Evolutionary conservation across 139 green algal species (phyloP).

Genomic region (Tetratostichococcus sp.): DNA sequence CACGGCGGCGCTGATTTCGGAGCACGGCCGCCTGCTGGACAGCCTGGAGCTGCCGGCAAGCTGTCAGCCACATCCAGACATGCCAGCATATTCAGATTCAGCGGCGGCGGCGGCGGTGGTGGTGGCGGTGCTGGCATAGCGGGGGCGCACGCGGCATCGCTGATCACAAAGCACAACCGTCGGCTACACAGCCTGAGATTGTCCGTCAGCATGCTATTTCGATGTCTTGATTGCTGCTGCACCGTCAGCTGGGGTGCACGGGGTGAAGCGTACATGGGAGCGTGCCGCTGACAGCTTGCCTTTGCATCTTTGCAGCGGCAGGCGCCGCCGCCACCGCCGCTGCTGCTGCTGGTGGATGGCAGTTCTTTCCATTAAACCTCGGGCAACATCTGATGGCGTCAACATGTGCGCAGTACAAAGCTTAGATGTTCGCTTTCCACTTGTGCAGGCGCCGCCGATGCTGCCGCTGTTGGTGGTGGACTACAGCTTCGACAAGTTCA

Average conservation of each 20-base stretch:
- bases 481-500: slow-evolving; percentile 86
- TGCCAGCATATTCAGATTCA: too few species aligned
- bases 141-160: too few species aligned
- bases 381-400: not conserved
- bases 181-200: too few species aligned
- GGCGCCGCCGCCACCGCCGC: slow-evolving; percentile 23
- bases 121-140: too few species aligned
- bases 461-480: slow-evolving; percentile 65
- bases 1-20: slow-evolving; percentile 53
- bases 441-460: slow-evolving; percentile 22
- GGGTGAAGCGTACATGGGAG: not conserved
- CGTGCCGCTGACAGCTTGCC: not conserved
- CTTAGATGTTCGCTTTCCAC: not conserved
- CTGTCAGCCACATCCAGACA: too few species aligned
- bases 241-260: not conserved
- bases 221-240: not conserved
- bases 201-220: too few species aligned
- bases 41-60: slow-evolving; percentile 43
- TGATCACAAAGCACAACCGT: too few species aligned
- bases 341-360: slow-evolving; percentile 66
- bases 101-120: too few species aligned
- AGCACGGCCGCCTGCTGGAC: slow-evolving; percentile 61
- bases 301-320: not conserved
- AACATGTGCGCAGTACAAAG: not conserved
- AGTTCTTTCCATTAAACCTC: not conserved